A percentile compares a stretch with the other conserved stretches of the same genome.
phyloP scores from a whole-genome alignment of 1,139 yeast species.

The Hansenula sp. region DNA sequence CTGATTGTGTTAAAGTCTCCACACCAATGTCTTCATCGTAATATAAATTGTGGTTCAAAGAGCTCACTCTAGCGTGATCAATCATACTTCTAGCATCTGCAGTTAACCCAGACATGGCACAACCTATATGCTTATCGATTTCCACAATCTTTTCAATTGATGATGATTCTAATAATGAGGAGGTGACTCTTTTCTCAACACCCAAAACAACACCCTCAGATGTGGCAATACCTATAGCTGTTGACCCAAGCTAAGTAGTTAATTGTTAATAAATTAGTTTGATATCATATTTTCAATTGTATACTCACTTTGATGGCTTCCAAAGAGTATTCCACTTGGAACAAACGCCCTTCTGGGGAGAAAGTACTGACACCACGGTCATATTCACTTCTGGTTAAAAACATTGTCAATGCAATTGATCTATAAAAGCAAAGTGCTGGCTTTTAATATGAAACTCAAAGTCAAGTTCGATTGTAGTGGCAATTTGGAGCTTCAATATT shows the following conservation, averaged over 20 bases:
- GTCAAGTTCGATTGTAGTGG: constrained; percentile 7
- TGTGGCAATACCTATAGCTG: constrained; percentile 97
- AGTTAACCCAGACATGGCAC: constrained; percentile 98
- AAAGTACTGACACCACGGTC: constrained; percentile 98
- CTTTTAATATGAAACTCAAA: no score
- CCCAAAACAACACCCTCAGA: constrained; percentile 95
- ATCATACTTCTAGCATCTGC: constrained; percentile 99
- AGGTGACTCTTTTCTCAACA: constrained; percentile 95
- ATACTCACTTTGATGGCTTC: constrained; percentile 83
- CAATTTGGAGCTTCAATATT: constrained; percentile 3
- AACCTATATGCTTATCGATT: constrained; percentile 90
- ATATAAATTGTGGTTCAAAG: constrained; percentile 83
- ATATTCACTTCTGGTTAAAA: constrained; percentile 97
- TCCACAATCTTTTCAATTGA: constrained; percentile 96
- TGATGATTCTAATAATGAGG: constrained; percentile 84
- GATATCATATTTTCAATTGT: background rate
- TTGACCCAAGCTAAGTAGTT: constrained; percentile 63
- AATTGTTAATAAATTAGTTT: constrained; percentile 10
- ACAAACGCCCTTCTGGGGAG: constrained; percentile 97
- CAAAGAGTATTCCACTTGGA: constrained; percentile 96
- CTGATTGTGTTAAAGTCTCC: constrained; percentile 92
- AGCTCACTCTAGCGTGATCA: constrained; percentile 94
- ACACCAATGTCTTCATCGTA: constrained; percentile 92
- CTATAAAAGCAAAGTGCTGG: background rate
- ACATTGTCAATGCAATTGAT: constrained; percentile 45